A percentile compares a stretch with the other conserved stretches of the same genome.
Conservation (phyloP, 192 early-diverging fungal species). For the Entomortierella chlamydospora region DNA sequence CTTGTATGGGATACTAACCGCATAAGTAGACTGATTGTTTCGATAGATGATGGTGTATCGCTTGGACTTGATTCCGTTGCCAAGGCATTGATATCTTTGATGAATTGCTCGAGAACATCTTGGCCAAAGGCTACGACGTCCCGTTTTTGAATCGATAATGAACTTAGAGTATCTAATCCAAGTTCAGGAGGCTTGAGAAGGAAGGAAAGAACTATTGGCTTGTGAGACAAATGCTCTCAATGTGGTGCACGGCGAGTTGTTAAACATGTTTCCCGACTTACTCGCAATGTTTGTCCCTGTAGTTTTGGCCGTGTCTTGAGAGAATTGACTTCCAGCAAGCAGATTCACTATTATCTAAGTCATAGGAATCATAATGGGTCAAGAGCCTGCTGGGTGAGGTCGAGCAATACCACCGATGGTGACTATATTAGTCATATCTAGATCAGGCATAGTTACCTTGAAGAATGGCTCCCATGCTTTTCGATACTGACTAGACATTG, state of each 20-base stretch:
- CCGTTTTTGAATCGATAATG: conserved; percentile 26
- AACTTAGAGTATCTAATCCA: conserved; percentile 17
- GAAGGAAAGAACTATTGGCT: not conserved
- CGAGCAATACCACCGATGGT: too few relatives aligned
- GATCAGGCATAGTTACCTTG: conserved; percentile 9
- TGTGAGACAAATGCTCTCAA: too few relatives aligned
- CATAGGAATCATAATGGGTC: not conserved
- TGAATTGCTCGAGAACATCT: conserved; percentile 35
- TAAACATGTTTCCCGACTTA: conserved; percentile 19
- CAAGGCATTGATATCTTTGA: conserved; percentile 33
- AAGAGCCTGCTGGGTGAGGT: too few relatives aligned
- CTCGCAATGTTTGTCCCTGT: conserved; percentile 61
- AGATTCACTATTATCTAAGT: conserved; percentile 69
- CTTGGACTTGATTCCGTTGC: not conserved
- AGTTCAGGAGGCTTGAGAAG: not conserved
- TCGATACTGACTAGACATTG: conserved; percentile 26
- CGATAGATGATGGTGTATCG: not conserved
- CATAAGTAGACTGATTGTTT: conserved; percentile 10
- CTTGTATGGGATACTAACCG: conserved; percentile 16
- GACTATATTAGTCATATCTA: too few relatives aligned
- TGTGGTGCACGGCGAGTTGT: too few relatives aligned
- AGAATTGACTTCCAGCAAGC: conserved; percentile 78
- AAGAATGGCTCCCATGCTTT: conserved; percentile 36
- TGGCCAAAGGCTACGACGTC: conserved; percentile 30
- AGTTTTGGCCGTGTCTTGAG: conserved; percentile 55